phyloP scores from a whole-genome alignment of 768 basidiomycete species.

The Auricularia sp. region DNA sequence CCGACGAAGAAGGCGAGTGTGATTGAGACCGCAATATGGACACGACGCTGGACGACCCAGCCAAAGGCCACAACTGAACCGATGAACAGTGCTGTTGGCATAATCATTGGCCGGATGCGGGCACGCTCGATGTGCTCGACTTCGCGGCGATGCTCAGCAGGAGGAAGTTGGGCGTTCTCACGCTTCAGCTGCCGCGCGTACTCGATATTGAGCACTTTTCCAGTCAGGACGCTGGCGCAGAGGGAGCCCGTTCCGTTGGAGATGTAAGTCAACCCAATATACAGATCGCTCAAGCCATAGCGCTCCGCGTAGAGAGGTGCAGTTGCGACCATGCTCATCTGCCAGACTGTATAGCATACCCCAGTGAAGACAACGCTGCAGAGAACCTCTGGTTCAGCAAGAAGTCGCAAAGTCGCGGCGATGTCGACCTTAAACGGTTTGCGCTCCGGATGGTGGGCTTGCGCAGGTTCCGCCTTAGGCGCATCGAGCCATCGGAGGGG shows the following conservation, averaged over 20 bases:
- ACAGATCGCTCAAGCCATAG: neutral
- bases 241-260: neutral
- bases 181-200: neutral
- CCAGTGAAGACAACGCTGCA: neutral
- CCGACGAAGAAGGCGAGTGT: no score
- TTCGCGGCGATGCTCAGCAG: no score
- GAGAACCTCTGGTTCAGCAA: neutral
- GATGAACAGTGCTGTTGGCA: no score
- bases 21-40: neutral
- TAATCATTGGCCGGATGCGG: no score
- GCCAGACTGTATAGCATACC: neutral
- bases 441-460: no score
- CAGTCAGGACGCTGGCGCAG: neutral
- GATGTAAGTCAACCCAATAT: neutral
- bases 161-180: neutral
- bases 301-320: neutral
- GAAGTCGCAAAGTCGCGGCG: neutral
- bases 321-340: constrained; percentile 1
- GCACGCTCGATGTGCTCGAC: no score
- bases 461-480: no score
- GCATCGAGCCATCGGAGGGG: no score
- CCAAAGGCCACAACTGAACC: no score
- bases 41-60: no score
- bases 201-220: neutral
- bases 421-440: neutral